Conservation (phyloP, 345 rosid genomes). For the Eucalyptus regnans region DNA sequence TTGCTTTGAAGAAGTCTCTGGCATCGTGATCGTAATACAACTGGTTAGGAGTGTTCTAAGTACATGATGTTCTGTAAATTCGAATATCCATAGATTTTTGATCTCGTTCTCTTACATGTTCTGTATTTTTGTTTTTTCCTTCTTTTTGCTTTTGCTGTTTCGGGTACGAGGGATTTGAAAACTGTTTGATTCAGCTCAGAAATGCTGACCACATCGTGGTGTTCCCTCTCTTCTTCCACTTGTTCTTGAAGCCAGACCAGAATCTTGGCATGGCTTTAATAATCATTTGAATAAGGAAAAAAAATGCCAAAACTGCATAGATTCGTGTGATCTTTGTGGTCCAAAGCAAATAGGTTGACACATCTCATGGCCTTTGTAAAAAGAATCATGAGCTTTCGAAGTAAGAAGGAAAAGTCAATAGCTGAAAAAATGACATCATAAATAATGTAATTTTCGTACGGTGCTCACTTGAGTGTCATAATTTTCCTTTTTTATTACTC, state of each 20-base stretch:
- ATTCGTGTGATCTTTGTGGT: neutral
- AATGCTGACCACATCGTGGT: neutral
- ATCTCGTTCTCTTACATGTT: too few relatives aligned
- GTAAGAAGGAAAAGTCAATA: neutral
- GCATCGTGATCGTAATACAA: neutral
- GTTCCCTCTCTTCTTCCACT: neutral
- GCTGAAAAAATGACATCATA: neutral
- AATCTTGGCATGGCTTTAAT: neutral
- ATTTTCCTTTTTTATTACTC: accelerated
- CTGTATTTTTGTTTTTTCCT: too few relatives aligned
- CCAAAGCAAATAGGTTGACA: neutral
- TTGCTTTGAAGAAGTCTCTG: neutral
- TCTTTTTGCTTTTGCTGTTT: too few relatives aligned
- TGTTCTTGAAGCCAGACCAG: neutral
- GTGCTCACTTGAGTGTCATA: accelerated
- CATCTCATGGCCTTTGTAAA: neutral
- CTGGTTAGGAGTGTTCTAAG: neutral
- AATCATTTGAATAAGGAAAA: neutral
- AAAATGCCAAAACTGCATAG: neutral
- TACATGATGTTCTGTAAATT: too few relatives aligned
- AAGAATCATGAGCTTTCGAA: neutral
- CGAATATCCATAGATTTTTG: too few relatives aligned
- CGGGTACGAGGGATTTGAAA: neutral
- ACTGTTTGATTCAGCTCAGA: neutral
- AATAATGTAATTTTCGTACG: accelerated